Conservation (phyloP, 495 filamentous ascomycete species). For the Aspergillus conjunctus region DNA sequence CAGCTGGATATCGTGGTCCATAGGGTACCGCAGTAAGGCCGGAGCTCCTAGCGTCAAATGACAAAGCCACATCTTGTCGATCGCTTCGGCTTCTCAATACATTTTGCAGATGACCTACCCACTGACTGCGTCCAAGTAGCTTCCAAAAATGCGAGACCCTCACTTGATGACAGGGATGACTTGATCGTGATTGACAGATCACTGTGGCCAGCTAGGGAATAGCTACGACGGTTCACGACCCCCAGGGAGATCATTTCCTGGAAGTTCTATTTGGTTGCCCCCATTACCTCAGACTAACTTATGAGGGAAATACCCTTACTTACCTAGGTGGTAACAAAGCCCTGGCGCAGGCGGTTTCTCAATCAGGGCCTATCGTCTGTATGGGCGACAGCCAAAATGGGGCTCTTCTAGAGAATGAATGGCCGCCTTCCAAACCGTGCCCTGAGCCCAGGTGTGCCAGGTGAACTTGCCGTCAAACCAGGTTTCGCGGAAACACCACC, state of each 20-base stretch:
- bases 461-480: constrained; percentile 20
- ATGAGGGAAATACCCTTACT: background rate
- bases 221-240: background rate
- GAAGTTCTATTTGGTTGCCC: background rate
- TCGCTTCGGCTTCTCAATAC: constrained; percentile 27
- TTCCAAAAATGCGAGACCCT: constrained; percentile 21
- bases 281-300: background rate
- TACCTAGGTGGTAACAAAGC: background rate
- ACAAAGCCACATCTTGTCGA: constrained; percentile 23
- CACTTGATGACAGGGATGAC: constrained; percentile 22
- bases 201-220: background rate
- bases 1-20: constrained; percentile 1
- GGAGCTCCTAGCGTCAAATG: constrained; percentile 6
- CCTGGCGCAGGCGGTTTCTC: background rate
- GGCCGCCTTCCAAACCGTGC: background rate
- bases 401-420: background rate
- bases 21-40: constrained; percentile 1
- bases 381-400: background rate
- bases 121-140: constrained; percentile 25
- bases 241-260: background rate
- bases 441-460: constrained; percentile 4
- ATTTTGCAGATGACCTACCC: constrained; percentile 38
- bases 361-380: constrained; percentile 4
- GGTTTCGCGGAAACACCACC: constrained; percentile 5
- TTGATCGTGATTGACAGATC: background rate